Evolutionary conservation across 345 rosid species (phyloP).

Genomic region (Citrus cavaleriei): DNA sequence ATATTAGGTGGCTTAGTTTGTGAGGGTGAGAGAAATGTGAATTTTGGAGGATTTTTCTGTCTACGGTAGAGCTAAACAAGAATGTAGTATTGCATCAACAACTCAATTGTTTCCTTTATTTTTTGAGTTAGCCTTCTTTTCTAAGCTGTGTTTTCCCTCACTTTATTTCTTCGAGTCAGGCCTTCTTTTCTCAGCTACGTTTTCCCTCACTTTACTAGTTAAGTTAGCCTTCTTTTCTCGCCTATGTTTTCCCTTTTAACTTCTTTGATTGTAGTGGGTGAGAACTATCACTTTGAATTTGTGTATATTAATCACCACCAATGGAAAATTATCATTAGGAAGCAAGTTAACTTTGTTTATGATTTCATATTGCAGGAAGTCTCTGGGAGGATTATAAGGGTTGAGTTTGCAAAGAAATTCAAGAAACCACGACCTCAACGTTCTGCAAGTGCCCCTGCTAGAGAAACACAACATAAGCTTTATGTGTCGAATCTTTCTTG

Average conservation of each 20-base stretch:
- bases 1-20: not conserved
- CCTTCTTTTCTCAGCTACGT: not conserved
- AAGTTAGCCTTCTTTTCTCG: not conserved
- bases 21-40: not conserved
- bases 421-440: slow-evolving; percentile 43
- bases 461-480: slow-evolving; percentile 64
- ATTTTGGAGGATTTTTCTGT: not conserved
- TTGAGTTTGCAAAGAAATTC: slow-evolving; percentile 66
- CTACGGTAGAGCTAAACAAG: not conserved
- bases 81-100: not conserved
- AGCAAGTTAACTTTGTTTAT: not conserved
- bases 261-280: not conserved
- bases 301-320: not conserved
- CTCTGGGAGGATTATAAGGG: slow-evolving; percentile 67
- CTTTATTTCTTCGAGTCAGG: not conserved
- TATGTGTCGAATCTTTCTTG: slow-evolving; percentile 83
- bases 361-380: slow-evolving; percentile 49
- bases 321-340: not conserved
- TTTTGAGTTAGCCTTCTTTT: not conserved
- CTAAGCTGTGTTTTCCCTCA: not conserved
- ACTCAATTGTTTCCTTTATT: not conserved
- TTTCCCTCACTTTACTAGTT: not conserved
- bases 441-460: slow-evolving; percentile 16
- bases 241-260: not conserved
- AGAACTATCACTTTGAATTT: not conserved